A percentile compares a stretch with the other conserved stretches of the same genome.
These are phyloP conservation scores for Trichoderma gamsii DNA, from an alignment of 495 filamentous ascomycete genomes.

Conservation along the genomic window DNA sequence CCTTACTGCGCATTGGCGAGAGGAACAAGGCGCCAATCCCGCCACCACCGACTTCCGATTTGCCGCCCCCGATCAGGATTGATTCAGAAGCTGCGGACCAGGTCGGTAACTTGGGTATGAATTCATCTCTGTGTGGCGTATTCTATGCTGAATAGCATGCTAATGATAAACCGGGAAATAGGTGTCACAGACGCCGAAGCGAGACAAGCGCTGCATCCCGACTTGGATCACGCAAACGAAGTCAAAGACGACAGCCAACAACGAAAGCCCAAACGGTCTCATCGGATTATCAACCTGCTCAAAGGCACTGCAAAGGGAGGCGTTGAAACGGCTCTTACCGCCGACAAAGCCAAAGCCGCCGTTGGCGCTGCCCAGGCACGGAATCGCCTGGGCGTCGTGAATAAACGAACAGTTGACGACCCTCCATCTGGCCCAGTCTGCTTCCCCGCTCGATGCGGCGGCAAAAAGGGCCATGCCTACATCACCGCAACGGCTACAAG, in stretches of 20 bases:
- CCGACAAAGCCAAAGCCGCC: conserved; percentile 62
- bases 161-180: conserved; percentile 20
- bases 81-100: conserved; percentile 42
- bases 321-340: conserved; percentile 62
- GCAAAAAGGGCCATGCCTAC: conserved; percentile 65
- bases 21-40: conserved; percentile 75
- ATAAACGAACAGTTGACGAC: conserved; percentile 26
- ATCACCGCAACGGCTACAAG: conserved; percentile 56
- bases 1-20: conserved; percentile 79
- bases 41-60: conserved; percentile 59
- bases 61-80: conserved; percentile 47
- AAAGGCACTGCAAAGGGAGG: conserved; percentile 60
- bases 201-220: conserved; percentile 36
- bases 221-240: conserved; percentile 32
- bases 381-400: conserved; percentile 63
- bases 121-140: neutral
- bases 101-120: conserved; percentile 28
- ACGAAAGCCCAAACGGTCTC: conserved; percentile 39
- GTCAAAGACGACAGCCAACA: conserved; percentile 29
- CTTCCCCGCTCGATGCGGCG: conserved; percentile 66
- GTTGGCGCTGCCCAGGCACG: conserved; percentile 60
- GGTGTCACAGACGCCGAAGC: conserved; percentile 38
- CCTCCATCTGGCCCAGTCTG: conserved; percentile 59
- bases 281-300: conserved; percentile 54
- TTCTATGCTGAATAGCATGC: neutral